Percentiles rank a stretch among this genome's conserved stretches.
Conservation (phyloP, 2,329 filamentous ascomycete genomes). For the Alternaria panax region DNA sequence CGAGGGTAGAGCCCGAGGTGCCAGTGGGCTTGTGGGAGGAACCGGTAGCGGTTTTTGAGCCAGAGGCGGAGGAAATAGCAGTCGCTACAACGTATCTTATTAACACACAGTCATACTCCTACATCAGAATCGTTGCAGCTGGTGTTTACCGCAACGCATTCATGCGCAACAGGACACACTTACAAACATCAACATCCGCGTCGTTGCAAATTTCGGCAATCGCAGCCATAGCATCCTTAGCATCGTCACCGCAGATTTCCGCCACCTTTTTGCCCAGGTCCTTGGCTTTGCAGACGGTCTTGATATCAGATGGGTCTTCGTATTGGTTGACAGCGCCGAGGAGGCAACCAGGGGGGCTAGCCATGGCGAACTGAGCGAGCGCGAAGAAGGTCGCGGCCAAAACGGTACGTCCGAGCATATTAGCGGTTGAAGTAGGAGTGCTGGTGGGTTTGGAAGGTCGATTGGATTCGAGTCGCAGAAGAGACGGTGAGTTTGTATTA, state of each 20-base stretch:
- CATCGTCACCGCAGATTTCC: conserved; percentile 34
- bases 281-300: conserved; percentile 38
- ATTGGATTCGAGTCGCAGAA: not conserved
- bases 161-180: conserved; percentile 12
- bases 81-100: conserved; percentile 17
- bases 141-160: not conserved
- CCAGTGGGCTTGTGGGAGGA: conserved; percentile 19
- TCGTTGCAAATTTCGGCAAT: conserved; percentile 40
- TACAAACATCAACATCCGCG: conserved; percentile 40
- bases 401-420: conserved; percentile 40
- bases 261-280: conserved; percentile 32
- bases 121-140: not conserved
- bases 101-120: not conserved
- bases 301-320: conserved; percentile 35
- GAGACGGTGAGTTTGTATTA: conserved; percentile 16
- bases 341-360: conserved; percentile 38
- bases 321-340: conserved; percentile 43
- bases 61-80: conserved; percentile 29
- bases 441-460: conserved; percentile 1
- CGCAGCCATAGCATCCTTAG: conserved; percentile 33
- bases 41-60: conserved; percentile 23
- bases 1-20: conserved; percentile 4
- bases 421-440: conserved; percentile 12
- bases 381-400: conserved; percentile 38
- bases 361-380: conserved; percentile 31